Evolutionary conservation across 2,329 filamentous ascomycete genomes (phyloP), one percentile per base, ranked within the genome.

Genomic region (Fusarium pseudograminearum): DNA sequence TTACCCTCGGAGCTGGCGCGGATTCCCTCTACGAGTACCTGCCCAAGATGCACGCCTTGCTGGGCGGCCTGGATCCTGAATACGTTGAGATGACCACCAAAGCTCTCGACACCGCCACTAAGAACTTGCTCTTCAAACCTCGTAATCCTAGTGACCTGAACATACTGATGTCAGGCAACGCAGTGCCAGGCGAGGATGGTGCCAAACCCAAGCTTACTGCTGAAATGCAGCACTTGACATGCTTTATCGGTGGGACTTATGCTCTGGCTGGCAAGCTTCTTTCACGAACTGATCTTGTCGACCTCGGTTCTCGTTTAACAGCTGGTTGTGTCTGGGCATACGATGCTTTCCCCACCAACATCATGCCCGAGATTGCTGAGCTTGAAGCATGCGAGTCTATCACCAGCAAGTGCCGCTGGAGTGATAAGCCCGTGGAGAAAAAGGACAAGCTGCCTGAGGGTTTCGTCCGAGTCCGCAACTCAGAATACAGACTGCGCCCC

Each of bases 241-340:
- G 91, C 78, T 94, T 92, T 74, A 82, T 87, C 5, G 91, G 91
- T 9, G 91, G 90, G 12, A 89, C 91, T 82, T 89, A 92, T 46
- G 91, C 83, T 2, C 84, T 94, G 36, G 89, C 87, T 2, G 88
- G 90, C 2, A 87, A 85, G 63, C 81, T 93, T 28, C 87, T 92
- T 60, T 76, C 80, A 2, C 78, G 80, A 20, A 75, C 78, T 5
- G 81, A 85, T 73, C 80, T 86, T 65, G 76, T 87, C 54, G 77
- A 80, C 45, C 74, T 84, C 18, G 86, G 80, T n/a, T 78, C 79
- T 11, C 81, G 82, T 44, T 80, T 88, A 20, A 82, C 86, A 1
- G 80, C 83, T 24, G 86, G 86, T 41, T 88, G 86, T 68, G 80
- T 85, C 22, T 88, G 85, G 86, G 83, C 82, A 2, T 88, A 88